Evolutionary conservation across 2,329 filamentous ascomycete species (phyloP), one percentile per base, ranked within the genome.

Genomic region (Fusarium papillatum): DNA sequence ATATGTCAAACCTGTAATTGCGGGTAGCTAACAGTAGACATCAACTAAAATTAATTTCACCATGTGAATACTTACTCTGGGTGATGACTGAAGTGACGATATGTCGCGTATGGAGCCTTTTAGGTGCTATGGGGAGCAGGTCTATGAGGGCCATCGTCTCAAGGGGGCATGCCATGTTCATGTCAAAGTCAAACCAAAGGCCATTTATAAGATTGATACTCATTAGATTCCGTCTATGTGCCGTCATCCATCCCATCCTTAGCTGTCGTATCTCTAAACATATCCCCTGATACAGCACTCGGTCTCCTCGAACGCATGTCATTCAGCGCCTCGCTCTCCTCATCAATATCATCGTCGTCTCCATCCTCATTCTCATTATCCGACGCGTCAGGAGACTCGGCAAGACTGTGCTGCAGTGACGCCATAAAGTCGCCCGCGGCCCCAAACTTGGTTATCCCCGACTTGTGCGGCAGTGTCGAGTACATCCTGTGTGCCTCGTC

Each of bases 401-500:
- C 87, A 2, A 91, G 80, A 67, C 85, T 84, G 62, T 85, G 85
- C 64, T 91, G 86, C 60, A 93, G 84, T 3, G 84, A 84, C 14
- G 86, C 82, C 78, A 93, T 84, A 71, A 90, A 90, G 4, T 86
- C 85, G 67, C 85, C 88, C 0, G 91, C 91, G 13, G 81, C 79
- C 0, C 76, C 80, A 71, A 92, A 93, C 36, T 86, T 85, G 66
- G 86, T 82, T 57, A 92, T 87, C 31, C 89, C 90, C 17, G 88
- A 85, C 63, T 87, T 86, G 61, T 86, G 83, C 3, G 87, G 85
- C 24, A 91, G 81, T 16, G 86, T 83, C 9, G 86, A 85, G 80
- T 92, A 93, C 78, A 88, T 89, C 61, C 82, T 85, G 34, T 86
- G 84, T 5, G 95, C 95, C 75, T 94, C 91, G 61, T 94, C 92